Percentiles rank a stretch among this genome's conserved stretches.
These are phyloP conservation scores for Neurospora sp. DNA, from an alignment of 495 filamentous ascomycete species.

Conservation along the genomic window DNA sequence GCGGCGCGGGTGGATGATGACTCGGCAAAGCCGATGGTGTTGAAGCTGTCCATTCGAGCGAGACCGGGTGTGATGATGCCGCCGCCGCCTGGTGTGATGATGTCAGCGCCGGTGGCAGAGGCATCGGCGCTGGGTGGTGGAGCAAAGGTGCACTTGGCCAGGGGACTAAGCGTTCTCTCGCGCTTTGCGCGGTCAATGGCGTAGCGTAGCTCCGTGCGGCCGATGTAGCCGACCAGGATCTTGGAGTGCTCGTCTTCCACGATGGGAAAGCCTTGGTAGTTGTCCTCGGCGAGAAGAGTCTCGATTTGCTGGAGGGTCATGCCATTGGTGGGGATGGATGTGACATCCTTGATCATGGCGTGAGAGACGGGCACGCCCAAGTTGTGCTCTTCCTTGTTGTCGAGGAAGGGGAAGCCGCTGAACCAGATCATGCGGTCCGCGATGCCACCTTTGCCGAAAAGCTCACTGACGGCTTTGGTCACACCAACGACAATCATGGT, in stretches of 20 bases:
- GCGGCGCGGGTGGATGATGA: constrained; percentile 15
- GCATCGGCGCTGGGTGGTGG: constrained; percentile 35
- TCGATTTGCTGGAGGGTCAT: constrained; percentile 66
- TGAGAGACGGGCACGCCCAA: constrained; percentile 92
- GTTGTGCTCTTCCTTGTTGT: constrained; percentile 96
- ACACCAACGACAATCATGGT: constrained; percentile 99
- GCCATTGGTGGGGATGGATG: constrained; percentile 62
- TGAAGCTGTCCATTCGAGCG: constrained; percentile 19
- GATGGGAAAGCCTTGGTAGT: constrained; percentile 92
- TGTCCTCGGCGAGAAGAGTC: constrained; percentile 63
- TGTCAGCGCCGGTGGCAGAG: constrained; percentile 15
- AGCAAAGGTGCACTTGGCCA: constrained; percentile 64
- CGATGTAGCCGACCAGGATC: constrained; percentile 82
- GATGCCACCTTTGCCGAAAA: constrained; percentile 91
- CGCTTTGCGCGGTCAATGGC: constrained; percentile 79
- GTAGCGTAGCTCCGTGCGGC: constrained; percentile 85
- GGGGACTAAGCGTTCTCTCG: constrained; percentile 58
- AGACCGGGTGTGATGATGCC: constrained; percentile 40
- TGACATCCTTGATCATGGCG: constrained; percentile 77
- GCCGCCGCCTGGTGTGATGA: constrained; percentile 34
- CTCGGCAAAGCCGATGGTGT: constrained; percentile 4
- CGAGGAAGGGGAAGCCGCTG: constrained; percentile 93
- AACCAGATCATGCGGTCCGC: constrained; percentile 99
- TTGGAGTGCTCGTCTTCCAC: constrained; percentile 65
- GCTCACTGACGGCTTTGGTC: constrained; percentile 85